Conservation (phyloP, 2,329 filamentous ascomycete genomes). For the Calonectria henricotiae region DNA sequence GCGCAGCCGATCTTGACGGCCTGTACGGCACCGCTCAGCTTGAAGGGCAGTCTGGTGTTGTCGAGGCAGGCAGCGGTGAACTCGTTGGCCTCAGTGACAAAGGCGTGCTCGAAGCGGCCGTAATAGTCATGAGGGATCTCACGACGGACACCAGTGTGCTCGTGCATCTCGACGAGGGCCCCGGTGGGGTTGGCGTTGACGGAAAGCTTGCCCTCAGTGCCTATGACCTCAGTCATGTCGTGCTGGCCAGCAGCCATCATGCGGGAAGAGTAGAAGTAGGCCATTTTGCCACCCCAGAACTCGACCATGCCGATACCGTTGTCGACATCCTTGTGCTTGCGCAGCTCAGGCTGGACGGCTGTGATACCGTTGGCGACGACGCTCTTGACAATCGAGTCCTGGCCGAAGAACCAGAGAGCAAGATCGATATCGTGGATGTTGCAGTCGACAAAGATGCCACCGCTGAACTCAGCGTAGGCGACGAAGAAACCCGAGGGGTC, state of each 20-base stretch:
- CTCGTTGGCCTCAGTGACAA: slow-evolving; percentile 76
- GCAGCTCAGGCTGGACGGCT: slow-evolving; percentile 55
- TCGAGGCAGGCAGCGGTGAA: slow-evolving; percentile 75
- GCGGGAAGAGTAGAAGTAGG: slow-evolving; percentile 76
- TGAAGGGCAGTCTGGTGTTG: slow-evolving; percentile 70
- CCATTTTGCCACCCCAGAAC: slow-evolving; percentile 76
- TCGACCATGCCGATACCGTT: slow-evolving; percentile 72
- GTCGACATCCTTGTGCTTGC: slow-evolving; percentile 56
- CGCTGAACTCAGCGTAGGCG: slow-evolving; percentile 75
- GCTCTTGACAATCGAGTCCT: slow-evolving; percentile 55
- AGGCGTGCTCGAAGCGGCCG: slow-evolving; percentile 75
- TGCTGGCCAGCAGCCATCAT: slow-evolving; percentile 82
- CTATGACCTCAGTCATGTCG: slow-evolving; percentile 79
- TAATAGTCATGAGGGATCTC: slow-evolving; percentile 77
- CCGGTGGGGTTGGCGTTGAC: slow-evolving; percentile 73
- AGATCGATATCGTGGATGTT: slow-evolving; percentile 77
- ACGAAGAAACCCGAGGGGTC: slow-evolving; percentile 80
- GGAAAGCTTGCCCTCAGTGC: slow-evolving; percentile 75
- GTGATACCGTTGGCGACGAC: slow-evolving; percentile 55
- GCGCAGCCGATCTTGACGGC: slow-evolving; percentile 75
- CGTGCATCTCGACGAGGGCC: slow-evolving; percentile 71
- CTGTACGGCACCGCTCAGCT: slow-evolving; percentile 72
- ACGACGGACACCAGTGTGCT: slow-evolving; percentile 66
- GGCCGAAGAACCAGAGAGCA: slow-evolving; percentile 56
- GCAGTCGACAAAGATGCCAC: slow-evolving; percentile 81